Conservation (phyloP, 305 asterid species). For the Fraxinus ornus region DNA sequence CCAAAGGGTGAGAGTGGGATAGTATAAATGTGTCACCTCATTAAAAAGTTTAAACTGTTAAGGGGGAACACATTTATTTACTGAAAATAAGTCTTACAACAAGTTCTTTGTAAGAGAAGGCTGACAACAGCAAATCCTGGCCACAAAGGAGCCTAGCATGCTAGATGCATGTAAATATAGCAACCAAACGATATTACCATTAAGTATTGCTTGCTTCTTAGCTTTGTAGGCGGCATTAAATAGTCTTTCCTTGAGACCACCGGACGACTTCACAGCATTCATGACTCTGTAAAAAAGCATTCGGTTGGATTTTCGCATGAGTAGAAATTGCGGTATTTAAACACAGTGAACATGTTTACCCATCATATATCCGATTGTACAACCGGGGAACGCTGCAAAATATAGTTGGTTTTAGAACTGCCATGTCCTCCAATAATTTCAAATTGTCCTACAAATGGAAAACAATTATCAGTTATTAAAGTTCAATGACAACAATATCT, state of each 20-base stretch:
- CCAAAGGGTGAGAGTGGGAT: neutral
- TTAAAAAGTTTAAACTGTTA: neutral
- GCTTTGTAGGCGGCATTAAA: constrained; percentile 58
- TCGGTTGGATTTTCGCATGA: constrained; percentile 8
- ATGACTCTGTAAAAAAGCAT: constrained; percentile 38
- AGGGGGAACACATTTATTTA: neutral
- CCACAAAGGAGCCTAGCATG: neutral
- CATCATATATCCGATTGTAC: constrained; percentile 55
- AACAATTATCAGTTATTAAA: constrained; percentile 13
- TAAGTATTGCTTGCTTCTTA: constrained; percentile 48
- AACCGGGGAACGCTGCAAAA: constrained; percentile 71
- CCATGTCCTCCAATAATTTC: constrained; percentile 67
- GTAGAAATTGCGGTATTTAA: neutral
- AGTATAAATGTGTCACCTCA: neutral
- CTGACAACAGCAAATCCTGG: neutral
- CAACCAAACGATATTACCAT: constrained; percentile 31
- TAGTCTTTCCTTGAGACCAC: constrained; percentile 52
- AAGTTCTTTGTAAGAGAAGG: neutral
- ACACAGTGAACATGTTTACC: constrained; percentile 31
- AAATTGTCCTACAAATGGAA: constrained; percentile 46
- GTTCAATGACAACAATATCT: neutral
- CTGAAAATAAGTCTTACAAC: neutral
- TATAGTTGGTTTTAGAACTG: constrained; percentile 62
- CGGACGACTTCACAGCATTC: constrained; percentile 48
- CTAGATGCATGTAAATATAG: neutral